These are phyloP conservation scores for Alternaria solani DNA, from an alignment of 2,329 filamentous ascomycete species.

Conservation along the genomic window DNA sequence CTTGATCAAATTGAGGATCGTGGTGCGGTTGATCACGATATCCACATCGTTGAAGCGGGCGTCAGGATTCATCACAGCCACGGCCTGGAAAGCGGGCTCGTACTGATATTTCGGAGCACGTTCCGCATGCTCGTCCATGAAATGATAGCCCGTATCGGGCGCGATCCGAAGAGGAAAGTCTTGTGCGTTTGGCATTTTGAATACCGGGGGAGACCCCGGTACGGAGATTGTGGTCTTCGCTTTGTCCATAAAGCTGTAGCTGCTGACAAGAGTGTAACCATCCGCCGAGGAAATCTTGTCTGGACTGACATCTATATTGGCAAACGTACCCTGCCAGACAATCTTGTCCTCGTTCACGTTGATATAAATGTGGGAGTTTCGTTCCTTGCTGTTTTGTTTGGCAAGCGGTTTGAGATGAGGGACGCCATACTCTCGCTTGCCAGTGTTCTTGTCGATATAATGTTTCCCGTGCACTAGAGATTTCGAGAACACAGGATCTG, in stretches of 20 bases:
- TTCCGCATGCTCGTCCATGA: background rate
- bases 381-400: background rate
- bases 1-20: background rate
- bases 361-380: background rate
- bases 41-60: constrained; percentile 6
- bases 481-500: background rate
- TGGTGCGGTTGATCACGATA: constrained; percentile 5
- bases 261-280: background rate
- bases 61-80: constrained; percentile 14
- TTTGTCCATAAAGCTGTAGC: background rate
- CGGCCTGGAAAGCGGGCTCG: constrained; percentile 18
- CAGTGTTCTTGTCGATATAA: background rate
- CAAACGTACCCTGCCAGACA: background rate
- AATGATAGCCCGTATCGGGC: background rate
- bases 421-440: background rate
- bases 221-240: background rate
- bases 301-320: background rate
- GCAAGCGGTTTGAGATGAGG: background rate
- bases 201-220: background rate
- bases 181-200: background rate
- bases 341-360: background rate
- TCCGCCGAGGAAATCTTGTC: background rate
- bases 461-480: background rate
- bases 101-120: constrained; percentile 6
- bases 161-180: background rate